Evolutionary conservation across 176 grass and related monocot species (phyloP), one percentile per base, ranked within the genome.

Genomic region (Avena eriantha): DNA sequence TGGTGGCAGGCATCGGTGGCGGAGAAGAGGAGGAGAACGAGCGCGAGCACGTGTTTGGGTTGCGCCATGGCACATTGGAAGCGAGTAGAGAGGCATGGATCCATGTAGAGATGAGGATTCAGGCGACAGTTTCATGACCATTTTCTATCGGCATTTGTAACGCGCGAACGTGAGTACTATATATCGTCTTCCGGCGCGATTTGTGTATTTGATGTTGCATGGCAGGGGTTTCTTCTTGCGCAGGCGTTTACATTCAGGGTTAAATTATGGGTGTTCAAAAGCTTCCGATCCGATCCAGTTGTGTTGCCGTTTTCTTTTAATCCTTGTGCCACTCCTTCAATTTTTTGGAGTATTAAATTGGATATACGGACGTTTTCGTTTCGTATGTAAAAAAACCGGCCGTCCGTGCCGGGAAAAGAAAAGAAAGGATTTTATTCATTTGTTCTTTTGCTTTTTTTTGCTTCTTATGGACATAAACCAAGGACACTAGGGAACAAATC

Each of bases 61-160:
- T 8, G n/a, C 47, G 90, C 82, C 90, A 95, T 95, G 85, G 61
- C 36, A 22, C 29, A 33, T 70, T 54, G 79, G 73, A 31, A 67
- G 21, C 43, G 19, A 58, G 17, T 11, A 43, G 17, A 41, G 10
- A 34, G 75, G 34, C 43, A 69, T 70, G 21, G 19, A 51, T 76
- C 14, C 72, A 58, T 7, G 29, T 31, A 22, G 53, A 50, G 59
- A 49, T 50, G 55, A 8, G 45, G 60, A 77, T 54, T 56, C 50
- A 23, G 45, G 51, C 24, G 39, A 23, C 43, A 14, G 76, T 84
- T 84, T 68, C 57, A 71, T 19, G 5, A 43, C 19, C 17, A 16
- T 57, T 66, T 80, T 31, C 10, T 41, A 18, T 12, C 16, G 53
- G 53, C 53, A 55, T 18, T 55, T 55, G 53, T 51, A 51, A 51